Conservation (phyloP, 257 asterid genomes). For the Solanum piurae region DNA sequence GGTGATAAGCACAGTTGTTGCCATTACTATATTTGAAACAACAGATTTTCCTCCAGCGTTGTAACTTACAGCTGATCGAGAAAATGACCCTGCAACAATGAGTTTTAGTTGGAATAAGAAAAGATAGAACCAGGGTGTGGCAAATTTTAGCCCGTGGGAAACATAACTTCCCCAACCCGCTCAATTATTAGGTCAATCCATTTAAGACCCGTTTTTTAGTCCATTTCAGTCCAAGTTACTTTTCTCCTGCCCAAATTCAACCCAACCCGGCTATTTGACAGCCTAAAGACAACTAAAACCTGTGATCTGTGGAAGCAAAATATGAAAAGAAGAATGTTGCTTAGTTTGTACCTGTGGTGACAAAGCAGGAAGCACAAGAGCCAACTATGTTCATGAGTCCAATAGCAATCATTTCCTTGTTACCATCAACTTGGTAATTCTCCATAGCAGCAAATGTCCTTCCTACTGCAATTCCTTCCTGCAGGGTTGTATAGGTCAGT, state of each 20-base stretch:
- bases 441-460: constrained; percentile 72
- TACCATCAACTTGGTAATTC: constrained; percentile 93
- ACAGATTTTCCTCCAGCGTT: constrained; percentile 82
- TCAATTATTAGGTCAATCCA: too few species aligned
- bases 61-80: constrained; percentile 85
- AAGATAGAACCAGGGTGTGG: neutral
- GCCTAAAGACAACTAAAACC: neutral
- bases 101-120: neutral
- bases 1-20: constrained; percentile 69
- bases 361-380: constrained; percentile 84
- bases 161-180: too few species aligned
- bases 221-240: neutral
- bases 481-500: neutral
- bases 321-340: neutral
- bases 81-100: constrained; percentile 62
- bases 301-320: neutral
- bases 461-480: constrained; percentile 99
- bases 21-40: constrained; percentile 77
- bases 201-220: neutral
- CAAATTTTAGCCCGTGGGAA: neutral
- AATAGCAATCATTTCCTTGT: constrained; percentile 95
- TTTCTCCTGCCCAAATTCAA: neutral
- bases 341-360: constrained; percentile 53
- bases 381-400: constrained; percentile 97
- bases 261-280: neutral